Evolutionary conservation across 169 alveolate genomes (phyloP).

Genomic region (Plasmodium knowlesi): DNA sequence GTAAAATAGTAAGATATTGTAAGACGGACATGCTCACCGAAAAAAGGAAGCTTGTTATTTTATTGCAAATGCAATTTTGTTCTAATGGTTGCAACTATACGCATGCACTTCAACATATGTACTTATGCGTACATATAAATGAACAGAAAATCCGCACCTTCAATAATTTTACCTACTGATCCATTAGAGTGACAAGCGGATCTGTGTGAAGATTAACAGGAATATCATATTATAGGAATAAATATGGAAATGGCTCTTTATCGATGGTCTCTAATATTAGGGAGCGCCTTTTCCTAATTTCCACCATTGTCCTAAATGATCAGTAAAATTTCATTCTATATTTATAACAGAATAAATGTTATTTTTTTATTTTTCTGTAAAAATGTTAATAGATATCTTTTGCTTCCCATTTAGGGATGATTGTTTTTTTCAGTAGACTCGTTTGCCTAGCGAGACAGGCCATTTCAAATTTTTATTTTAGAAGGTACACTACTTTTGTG

Average conservation of each 20-base stretch:
- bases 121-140: neutral
- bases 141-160: neutral
- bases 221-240: neutral
- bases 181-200: neutral
- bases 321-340: neutral
- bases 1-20: neutral
- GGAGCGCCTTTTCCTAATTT: neutral
- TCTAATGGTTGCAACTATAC: neutral
- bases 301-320: neutral
- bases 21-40: neutral
- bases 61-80: neutral
- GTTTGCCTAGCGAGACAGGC: neutral
- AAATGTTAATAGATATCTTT: neutral
- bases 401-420: neutral
- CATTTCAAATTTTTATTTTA: neutral
- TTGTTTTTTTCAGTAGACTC: neutral
- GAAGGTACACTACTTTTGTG: neutral
- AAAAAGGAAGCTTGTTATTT: neutral
- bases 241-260: neutral
- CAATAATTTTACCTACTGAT: neutral
- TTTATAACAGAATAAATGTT: neutral
- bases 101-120: neutral
- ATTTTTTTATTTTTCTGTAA: neutral
- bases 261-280: neutral
- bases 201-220: slow-evolving; percentile 1